Base-by-base conservation (phyloP, 2,329 filamentous ascomycete species). In the Apiospora sp. region DNA sequence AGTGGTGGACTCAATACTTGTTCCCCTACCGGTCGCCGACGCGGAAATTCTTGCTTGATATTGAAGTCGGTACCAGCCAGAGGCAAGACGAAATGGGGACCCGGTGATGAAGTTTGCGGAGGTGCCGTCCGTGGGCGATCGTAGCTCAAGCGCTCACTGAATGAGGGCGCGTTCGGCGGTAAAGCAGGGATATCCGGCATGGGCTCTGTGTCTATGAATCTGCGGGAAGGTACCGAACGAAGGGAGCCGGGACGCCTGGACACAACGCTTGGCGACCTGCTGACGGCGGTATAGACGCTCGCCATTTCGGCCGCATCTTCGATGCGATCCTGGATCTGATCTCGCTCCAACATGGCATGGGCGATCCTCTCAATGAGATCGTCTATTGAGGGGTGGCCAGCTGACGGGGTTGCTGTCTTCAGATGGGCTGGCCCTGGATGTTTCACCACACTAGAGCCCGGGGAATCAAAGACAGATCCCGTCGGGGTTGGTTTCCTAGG, bases 291-390 rank as follows among this genome's bases (percentile, higher is more conserved):
- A 74, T 89, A 91, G 46, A 90, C 80, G 79, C 88, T 92, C 80
- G 90, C 88, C 73, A 89, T 86, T 82, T 91, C 88, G 34, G 91
- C 86, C 30, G 89, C 83, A 69, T 88, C 86, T 70, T 92, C 88
- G 71, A 92, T 91, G 75, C 90, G 86, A 72, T 86, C 86, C 79
- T 92, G 86, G 61, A 91, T 80, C 72, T 82, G 83, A 71, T 92
- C 90, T 74, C 89, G 84, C 77, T 92, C 90, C 71, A 88, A 81
- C 82, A 91, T 86, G 68, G 87, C 88, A 73, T 82, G 85, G 43
- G 88, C 89, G 64, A 91, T 87, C 58, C 88, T 84, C 75, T 88
- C 86, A 69, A 88, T 87, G 71, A 90, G 87, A 19, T 79, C 79
- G 41, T 90, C 87, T 74, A 88, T 83, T 72, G 84, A 84, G 5